Evolutionary conservation across 1,284 basidiomycete species (phyloP), one percentile per base, ranked within the genome.

Genomic region (Trichosporon sp.): DNA sequence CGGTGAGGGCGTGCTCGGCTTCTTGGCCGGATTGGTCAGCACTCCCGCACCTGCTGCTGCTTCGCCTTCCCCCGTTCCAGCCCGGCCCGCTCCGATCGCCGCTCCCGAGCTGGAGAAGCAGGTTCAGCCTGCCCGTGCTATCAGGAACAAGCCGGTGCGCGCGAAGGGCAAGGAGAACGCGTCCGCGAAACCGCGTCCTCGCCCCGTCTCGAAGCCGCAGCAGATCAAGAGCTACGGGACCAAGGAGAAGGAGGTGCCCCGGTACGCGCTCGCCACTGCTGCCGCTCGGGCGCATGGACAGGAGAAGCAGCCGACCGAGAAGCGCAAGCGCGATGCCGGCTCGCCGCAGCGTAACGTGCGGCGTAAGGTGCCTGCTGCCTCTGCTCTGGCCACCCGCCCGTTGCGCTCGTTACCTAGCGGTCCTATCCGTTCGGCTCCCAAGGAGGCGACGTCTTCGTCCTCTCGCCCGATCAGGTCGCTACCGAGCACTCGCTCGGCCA

Each of bases 21-120:
- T 68, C 59, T 16, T 68, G 26, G 35, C 68, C 1, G 32, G 68
- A n/a, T 37, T 68, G 12, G 32, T 68, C 31, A 38, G 56, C 11
- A 16, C 46, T 26, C 46, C 43, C 1, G n/a, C 43, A 11, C 43
- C 65, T 40, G 38, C 38, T 8, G 12, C 21, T 26, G 10, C 21
- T 16, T 5, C 59, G 35, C 59, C 56, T 16, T 12, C 21, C 54
- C 21, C 56, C 5, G 14, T 11, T 7, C 14, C 35, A 6, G 59
- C 32, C 6, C 32, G 6, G 35, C 5, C 31, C 8, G 59, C 5
- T 14, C n/a, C 59, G 14, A 4, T n/a, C 16, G 5, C 59, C 6
- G 11, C 11, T 5, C 11, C 31, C 16, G 35, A 63, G 31, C 31
- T 61, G 26, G 4, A 14, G 4, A 63, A 37, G 32, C 59, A 35